phyloP scores from a whole-genome alignment of 306 rosid genomes.

The Cucurbita ficifolia region DNA sequence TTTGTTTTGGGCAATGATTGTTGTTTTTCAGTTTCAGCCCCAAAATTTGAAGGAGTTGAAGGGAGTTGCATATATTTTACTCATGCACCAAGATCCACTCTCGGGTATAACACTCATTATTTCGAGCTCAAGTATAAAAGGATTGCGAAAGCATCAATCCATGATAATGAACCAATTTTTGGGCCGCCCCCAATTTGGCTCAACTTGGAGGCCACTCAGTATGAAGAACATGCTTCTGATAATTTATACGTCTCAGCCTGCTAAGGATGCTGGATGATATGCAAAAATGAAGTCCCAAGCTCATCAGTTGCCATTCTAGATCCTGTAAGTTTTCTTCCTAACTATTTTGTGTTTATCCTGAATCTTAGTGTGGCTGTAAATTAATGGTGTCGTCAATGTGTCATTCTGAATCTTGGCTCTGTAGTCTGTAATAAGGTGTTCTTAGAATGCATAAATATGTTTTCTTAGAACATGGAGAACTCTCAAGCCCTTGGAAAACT shows the following conservation, averaged over 20 bases:
- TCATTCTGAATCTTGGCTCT: not conserved
- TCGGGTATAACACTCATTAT: constrained; percentile 14
- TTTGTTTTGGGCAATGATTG: constrained; percentile 23
- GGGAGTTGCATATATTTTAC: constrained; percentile 28
- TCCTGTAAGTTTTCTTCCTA: not conserved
- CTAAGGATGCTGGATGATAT: too few species aligned
- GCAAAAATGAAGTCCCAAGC: not conserved
- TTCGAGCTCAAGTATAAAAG: constrained; percentile 23
- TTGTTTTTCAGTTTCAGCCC: constrained; percentile 10
- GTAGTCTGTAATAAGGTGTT: not conserved
- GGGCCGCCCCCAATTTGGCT: constrained; percentile 17
- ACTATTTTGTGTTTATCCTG: not conserved
- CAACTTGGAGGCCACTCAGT: not conserved
- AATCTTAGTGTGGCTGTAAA: not conserved
- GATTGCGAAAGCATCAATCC: constrained; percentile 10
- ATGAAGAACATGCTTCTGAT: not conserved
- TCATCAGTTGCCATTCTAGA: not conserved
- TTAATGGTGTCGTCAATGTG: too few species aligned
- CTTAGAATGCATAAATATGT: not conserved
- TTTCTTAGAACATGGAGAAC: too few species aligned
- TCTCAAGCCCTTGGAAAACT: too few species aligned
- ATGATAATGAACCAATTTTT: constrained; percentile 13
- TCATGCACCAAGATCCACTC: constrained; percentile 7
- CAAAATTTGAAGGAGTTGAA: constrained; percentile 13
- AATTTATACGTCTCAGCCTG: not conserved